A percentile compares a stretch with the other conserved stretches of the same genome.
phyloP scores from a whole-genome alignment of 2,329 filamentous ascomycete species.

The Apiospora marii region DNA sequence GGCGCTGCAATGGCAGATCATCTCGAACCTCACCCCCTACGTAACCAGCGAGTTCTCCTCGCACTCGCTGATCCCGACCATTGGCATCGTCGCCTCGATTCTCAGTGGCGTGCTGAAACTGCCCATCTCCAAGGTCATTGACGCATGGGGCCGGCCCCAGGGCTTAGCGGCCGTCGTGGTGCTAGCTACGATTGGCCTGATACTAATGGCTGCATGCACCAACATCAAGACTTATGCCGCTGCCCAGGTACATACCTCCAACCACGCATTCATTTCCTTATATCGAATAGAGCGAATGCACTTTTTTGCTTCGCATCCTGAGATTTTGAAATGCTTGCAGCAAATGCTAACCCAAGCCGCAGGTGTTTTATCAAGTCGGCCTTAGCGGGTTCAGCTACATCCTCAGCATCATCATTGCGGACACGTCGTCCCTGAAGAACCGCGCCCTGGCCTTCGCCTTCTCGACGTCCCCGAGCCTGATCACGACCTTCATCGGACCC shows the following conservation, averaged over 20 bases:
- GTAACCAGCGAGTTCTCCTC: slow-evolving; percentile 56
- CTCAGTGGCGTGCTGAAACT: slow-evolving; percentile 65
- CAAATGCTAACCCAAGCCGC: slow-evolving; percentile 48
- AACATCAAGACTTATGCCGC: slow-evolving; percentile 55
- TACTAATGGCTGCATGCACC: slow-evolving; percentile 69
- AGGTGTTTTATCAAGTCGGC: slow-evolving; percentile 70
- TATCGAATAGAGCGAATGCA: neutral
- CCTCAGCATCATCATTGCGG: slow-evolving; percentile 69
- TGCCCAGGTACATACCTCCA: slow-evolving; percentile 66
- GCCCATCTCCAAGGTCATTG: slow-evolving; percentile 66
- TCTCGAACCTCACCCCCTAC: slow-evolving; percentile 49
- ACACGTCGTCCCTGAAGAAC: slow-evolving; percentile 69
- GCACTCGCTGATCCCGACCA: slow-evolving; percentile 58
- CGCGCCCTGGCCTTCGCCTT: slow-evolving; percentile 65
- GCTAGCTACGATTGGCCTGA: slow-evolving; percentile 55
- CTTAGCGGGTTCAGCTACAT: slow-evolving; percentile 65
- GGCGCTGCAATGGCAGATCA: slow-evolving; percentile 50
- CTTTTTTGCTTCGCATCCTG: neutral
- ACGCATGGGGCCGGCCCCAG: slow-evolving; percentile 68
- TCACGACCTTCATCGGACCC: slow-evolving; percentile 68
- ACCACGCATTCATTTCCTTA: neutral
- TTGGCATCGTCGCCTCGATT: slow-evolving; percentile 56
- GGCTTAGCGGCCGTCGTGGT: slow-evolving; percentile 61
- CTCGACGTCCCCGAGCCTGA: slow-evolving; percentile 67
- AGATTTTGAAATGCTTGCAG: neutral